Percentiles rank a stretch among this genome's conserved stretches.
phyloP scores from a whole-genome alignment of 805 yeast species.

The Wickerhamomyces mucosus region DNA sequence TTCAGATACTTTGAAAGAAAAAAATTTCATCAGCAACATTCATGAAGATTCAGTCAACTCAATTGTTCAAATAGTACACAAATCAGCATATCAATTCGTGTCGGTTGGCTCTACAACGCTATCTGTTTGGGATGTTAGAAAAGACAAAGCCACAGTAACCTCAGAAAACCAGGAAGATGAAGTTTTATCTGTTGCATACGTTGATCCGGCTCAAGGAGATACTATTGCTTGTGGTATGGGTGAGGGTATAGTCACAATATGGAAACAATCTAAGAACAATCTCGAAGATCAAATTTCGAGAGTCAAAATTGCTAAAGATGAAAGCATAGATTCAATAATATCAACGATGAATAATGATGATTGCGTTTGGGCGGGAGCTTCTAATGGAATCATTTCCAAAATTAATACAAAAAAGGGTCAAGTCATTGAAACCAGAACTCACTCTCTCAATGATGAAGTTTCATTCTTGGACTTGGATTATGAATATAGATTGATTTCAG shows the following conservation, averaged over 20 bases:
- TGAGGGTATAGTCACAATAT: conserved; percentile 78
- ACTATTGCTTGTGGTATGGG: conserved; percentile 79
- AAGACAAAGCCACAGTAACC: conserved; percentile 33
- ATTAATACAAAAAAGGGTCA: conserved; percentile 58
- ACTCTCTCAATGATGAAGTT: conserved; percentile 67
- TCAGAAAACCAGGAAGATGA: conserved; percentile 95
- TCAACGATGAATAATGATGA: conserved; percentile 32
- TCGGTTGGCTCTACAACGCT: conserved; percentile 78
- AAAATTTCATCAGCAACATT: conserved; percentile 39
- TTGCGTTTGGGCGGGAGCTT: conserved; percentile 69
- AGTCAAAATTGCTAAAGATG: conserved; percentile 56
- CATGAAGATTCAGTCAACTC: conserved; percentile 77
- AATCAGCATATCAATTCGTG: conserved; percentile 69
- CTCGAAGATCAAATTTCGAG: conserved; percentile 73
- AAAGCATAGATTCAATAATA: conserved; percentile 61
- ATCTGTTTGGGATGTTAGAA: conserved; percentile 69
- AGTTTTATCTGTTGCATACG: conserved; percentile 62
- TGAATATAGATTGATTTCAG: conserved; percentile 70
- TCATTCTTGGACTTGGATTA: conserved; percentile 67
- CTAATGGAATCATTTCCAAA: conserved; percentile 64
- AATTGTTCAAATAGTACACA: conserved; percentile 58
- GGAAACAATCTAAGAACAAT: conserved; percentile 68
- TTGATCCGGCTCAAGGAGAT: conserved; percentile 53
- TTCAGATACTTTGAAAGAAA: conserved; percentile 36
- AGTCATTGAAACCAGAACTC: conserved; percentile 56